phyloP scores from a whole-genome alignment of 306 rosid species.

The Cucurbita ficifolia region DNA sequence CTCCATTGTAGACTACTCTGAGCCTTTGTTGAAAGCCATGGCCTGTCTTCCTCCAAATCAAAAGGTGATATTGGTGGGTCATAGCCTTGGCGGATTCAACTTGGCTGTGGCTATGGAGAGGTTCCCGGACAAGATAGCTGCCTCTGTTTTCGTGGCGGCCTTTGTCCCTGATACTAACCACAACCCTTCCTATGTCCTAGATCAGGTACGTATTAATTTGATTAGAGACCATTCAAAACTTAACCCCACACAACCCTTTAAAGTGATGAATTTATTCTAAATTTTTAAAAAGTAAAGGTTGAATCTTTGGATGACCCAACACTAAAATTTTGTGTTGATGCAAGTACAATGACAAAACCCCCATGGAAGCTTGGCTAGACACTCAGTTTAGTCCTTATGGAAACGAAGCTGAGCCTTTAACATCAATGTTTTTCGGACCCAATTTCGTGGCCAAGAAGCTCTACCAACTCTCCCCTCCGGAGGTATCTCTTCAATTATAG shows the following conservation, averaged over 20 bases:
- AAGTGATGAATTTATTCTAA: too few relatives aligned
- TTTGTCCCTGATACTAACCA: slow-evolving; percentile 20
- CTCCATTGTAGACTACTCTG: slow-evolving; percentile 19
- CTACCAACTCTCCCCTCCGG: background rate
- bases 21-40: slow-evolving; percentile 30
- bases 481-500: background rate
- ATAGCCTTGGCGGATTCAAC: slow-evolving; percentile 33
- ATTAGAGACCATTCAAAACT: too few relatives aligned
- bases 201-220: background rate
- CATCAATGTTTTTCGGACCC: background rate
- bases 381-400: background rate
- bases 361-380: background rate
- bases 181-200: background rate
- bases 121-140: slow-evolving; percentile 33
- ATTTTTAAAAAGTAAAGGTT: too few relatives aligned
- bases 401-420: background rate
- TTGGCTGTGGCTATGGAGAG: slow-evolving; percentile 43
- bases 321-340: background rate
- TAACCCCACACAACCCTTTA: too few relatives aligned
- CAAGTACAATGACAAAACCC: background rate
- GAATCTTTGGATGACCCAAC: background rate
- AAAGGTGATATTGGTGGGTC: slow-evolving; percentile 42
- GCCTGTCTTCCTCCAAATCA: slow-evolving; percentile 19
- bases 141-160: slow-evolving; percentile 27
- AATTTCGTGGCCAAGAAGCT: background rate